These are phyloP conservation scores for Xylaria curta DNA, from an alignment of 495 filamentous ascomycete species.

Conservation along the genomic window DNA sequence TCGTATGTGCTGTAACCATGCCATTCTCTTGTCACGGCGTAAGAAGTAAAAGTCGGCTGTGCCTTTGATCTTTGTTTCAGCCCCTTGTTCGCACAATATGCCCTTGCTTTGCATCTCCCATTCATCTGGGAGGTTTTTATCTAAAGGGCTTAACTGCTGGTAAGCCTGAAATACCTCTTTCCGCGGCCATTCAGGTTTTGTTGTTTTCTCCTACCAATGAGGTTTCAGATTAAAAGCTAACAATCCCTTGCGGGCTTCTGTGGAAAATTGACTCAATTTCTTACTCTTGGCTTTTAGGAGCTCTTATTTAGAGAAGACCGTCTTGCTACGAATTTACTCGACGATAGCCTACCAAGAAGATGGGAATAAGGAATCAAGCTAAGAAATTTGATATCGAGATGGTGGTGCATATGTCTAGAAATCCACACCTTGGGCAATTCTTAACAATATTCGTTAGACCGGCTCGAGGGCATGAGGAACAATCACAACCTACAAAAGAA, in stretches of 20 bases:
- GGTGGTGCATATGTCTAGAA: not conserved
- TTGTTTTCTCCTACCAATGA: not conserved
- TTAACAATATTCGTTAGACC: not conserved
- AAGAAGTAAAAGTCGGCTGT: constrained; percentile 3
- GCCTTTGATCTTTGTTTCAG: not conserved
- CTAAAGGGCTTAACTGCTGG: not conserved
- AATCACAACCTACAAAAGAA: not conserved
- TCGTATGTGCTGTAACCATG: constrained; percentile 5
- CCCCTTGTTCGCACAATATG: not conserved
- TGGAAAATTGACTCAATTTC: not conserved
- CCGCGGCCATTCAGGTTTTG: not conserved
- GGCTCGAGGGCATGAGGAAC: not conserved
- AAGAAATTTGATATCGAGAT: not conserved
- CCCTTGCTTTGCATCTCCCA: not conserved
- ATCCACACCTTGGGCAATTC: not conserved
- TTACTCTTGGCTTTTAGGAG: not conserved
- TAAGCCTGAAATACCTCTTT: not conserved
- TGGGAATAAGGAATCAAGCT: not conserved
- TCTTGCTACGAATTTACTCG: not conserved
- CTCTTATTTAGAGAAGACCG: not conserved
- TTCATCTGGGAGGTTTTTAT: not conserved
- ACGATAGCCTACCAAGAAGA: not conserved
- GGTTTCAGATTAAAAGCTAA: not conserved
- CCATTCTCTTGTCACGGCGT: not conserved
- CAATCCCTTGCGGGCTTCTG: not conserved